Evolutionary conservation across 2,329 filamentous ascomycete species (phyloP).

Genomic region (Alternaria hordeiaustralica): DNA sequence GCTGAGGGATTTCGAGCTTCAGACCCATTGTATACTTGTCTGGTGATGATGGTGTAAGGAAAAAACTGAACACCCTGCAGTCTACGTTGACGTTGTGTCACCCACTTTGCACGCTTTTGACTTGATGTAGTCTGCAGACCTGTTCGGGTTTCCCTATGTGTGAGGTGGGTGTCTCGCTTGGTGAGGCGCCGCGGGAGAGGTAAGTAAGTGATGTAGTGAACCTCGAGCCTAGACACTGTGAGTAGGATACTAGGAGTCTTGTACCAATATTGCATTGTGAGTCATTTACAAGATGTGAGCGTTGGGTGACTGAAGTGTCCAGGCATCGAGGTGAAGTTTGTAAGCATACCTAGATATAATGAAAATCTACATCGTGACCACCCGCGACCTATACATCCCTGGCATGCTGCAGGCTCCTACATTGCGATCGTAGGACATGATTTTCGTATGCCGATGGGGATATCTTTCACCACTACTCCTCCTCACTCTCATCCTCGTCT

Average conservation of each 20-base stretch:
- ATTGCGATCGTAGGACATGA: not conserved
- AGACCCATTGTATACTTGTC: conserved; percentile 10
- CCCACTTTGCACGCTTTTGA: not conserved
- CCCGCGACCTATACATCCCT: not conserved
- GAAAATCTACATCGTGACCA: not conserved
- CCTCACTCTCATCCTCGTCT: conserved; percentile 17
- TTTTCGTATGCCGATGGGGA: not conserved
- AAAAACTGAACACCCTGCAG: not conserved
- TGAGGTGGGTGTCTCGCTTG: not conserved
- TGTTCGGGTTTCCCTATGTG: not conserved
- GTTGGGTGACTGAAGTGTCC: not conserved
- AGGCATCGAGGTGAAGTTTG: not conserved
- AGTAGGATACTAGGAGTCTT: not conserved
- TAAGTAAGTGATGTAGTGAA: not conserved
- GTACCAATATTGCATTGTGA: not conserved
- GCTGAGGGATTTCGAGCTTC: conserved; percentile 23
- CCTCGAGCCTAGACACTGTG: not conserved
- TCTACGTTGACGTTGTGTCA: not conserved
- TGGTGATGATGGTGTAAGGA: not conserved
- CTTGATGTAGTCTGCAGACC: not conserved
- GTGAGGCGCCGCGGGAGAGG: not conserved
- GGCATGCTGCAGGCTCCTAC: not conserved
- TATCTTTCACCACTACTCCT: conserved; percentile 15
- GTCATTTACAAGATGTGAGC: too few relatives aligned
- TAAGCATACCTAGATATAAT: too few relatives aligned